Percentiles rank a stretch among this genome's conserved stretches.
Conservation (phyloP, 2,329 filamentous ascomycete species). For the Apiospora marii region DNA sequence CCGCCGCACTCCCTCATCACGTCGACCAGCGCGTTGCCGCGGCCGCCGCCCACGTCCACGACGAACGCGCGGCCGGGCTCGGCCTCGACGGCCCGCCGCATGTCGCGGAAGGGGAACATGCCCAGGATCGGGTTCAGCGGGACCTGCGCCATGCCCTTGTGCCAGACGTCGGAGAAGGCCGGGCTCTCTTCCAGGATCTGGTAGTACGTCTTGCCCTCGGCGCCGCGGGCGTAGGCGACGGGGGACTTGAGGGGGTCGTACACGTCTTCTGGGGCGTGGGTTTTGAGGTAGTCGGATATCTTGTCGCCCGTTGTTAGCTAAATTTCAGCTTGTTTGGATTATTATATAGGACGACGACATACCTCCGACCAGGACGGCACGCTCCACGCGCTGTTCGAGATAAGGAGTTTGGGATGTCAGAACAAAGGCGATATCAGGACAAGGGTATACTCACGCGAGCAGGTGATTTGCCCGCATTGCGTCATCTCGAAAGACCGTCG, state of each 20-base stretch:
- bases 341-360: neutral
- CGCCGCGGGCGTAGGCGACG: conserved; percentile 42
- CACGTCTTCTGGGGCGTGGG: conserved; percentile 41
- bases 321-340: neutral
- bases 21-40: conserved; percentile 42
- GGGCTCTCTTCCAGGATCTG: conserved; percentile 42
- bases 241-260: conserved; percentile 44
- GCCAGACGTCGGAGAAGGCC: conserved; percentile 44
- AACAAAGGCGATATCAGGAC: neutral
- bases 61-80: conserved; percentile 41
- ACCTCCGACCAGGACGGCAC: conserved; percentile 24
- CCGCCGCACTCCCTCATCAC: conserved; percentile 39
- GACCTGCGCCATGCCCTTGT: conserved; percentile 41
- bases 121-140: conserved; percentile 44
- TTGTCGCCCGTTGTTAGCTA: neutral
- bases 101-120: conserved; percentile 45
- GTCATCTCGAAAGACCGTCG: conserved; percentile 18
- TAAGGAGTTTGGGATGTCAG: neutral
- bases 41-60: conserved; percentile 43
- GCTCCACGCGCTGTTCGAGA: conserved; percentile 14
- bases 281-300: conserved; percentile 41
- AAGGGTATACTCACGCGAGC: conserved; percentile 9
- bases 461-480: conserved; percentile 16
- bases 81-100: conserved; percentile 40
- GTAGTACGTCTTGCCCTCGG: conserved; percentile 46